Conservation (phyloP, 768 basidiomycete genomes). For the Leccinum olivaceopallidum region DNA sequence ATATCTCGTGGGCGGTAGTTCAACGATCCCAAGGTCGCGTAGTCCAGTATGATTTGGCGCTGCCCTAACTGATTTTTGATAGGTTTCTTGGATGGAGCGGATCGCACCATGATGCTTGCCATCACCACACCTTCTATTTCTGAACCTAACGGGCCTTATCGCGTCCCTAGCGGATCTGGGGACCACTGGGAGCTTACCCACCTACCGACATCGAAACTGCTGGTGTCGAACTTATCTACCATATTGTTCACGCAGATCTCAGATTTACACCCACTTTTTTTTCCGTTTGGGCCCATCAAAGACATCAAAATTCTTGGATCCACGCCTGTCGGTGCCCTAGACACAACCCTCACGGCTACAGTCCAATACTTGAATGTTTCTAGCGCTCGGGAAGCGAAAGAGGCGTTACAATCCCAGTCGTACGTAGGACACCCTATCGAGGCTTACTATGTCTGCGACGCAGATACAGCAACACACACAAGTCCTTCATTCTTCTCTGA, state of each 20-base stretch:
- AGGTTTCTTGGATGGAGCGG: slow-evolving; percentile 84
- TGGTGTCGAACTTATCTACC: slow-evolving; percentile 66
- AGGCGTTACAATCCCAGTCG: slow-evolving; percentile 57
- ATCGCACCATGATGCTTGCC: slow-evolving; percentile 66
- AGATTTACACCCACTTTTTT: slow-evolving; percentile 73
- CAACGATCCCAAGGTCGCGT: slow-evolving; percentile 75
- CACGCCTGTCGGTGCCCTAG: slow-evolving; percentile 31
- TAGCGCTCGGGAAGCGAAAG: slow-evolving; percentile 66
- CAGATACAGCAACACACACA: slow-evolving; percentile 4
- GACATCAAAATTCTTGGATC: slow-evolving; percentile 52
- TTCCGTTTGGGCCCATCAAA: slow-evolving; percentile 69
- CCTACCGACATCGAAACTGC: slow-evolving; percentile 50
- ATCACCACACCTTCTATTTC: slow-evolving; percentile 40
- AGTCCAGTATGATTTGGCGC: not conserved
- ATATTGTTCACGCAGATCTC: slow-evolving; percentile 64
- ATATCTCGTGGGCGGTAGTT: slow-evolving; percentile 87
- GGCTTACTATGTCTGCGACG: slow-evolving; percentile 37
- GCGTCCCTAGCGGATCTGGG: slow-evolving; percentile 30
- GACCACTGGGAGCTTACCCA: slow-evolving; percentile 36
- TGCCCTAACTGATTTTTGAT: slow-evolving; percentile 6
- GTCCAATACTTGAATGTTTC: slow-evolving; percentile 61
- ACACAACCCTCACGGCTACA: slow-evolving; percentile 51
- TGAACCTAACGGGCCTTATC: slow-evolving; percentile 27
- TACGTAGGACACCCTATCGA: slow-evolving; percentile 52
- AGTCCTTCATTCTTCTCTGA: slow-evolving; percentile 14